A percentile compares a stretch with the other conserved stretches of the same genome.
Conservation (phyloP, 2,329 filamentous ascomycete species). For the Aureobasidium subglaciale region DNA sequence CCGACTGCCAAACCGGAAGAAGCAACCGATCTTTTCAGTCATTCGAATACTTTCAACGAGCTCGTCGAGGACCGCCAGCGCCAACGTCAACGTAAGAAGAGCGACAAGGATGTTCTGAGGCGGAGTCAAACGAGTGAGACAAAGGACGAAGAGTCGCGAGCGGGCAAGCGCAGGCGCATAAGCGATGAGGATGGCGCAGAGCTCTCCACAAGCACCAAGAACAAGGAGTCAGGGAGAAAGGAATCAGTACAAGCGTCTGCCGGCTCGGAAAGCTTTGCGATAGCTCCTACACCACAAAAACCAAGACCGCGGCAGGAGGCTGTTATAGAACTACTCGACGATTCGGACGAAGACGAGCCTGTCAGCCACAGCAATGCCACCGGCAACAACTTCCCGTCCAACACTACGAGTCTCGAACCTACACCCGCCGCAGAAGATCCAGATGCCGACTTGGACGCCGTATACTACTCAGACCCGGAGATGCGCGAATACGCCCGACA, state of each 20-base stretch:
- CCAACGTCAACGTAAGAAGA: constrained; percentile 25
- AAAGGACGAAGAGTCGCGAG: neutral
- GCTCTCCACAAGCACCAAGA: constrained; percentile 9
- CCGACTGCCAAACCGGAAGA: constrained; percentile 18
- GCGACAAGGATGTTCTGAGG: constrained; percentile 18
- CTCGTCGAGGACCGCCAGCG: constrained; percentile 34
- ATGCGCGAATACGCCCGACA: constrained; percentile 35
- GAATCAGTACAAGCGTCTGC: constrained; percentile 17
- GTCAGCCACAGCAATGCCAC: constrained; percentile 15
- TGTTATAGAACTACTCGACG: constrained; percentile 15
- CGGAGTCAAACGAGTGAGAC: neutral
- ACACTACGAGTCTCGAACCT: neutral
- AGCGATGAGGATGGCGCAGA: constrained; percentile 16
- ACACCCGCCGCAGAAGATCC: constrained; percentile 15
- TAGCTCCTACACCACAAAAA: constrained; percentile 9
- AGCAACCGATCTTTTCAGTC: constrained; percentile 35
- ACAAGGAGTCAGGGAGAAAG: constrained; percentile 14
- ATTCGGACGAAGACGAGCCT: neutral
- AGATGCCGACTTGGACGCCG: constrained; percentile 21
- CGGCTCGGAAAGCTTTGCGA: constrained; percentile 8
- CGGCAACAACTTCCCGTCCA: constrained; percentile 4
- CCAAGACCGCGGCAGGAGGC: neutral
- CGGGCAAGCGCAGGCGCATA: constrained; percentile 25
- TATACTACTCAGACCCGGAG: constrained; percentile 35
- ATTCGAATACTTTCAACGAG: constrained; percentile 32